Conservation (phyloP, 2,329 filamentous ascomycete species). For the Colletotrichum siamense region DNA sequence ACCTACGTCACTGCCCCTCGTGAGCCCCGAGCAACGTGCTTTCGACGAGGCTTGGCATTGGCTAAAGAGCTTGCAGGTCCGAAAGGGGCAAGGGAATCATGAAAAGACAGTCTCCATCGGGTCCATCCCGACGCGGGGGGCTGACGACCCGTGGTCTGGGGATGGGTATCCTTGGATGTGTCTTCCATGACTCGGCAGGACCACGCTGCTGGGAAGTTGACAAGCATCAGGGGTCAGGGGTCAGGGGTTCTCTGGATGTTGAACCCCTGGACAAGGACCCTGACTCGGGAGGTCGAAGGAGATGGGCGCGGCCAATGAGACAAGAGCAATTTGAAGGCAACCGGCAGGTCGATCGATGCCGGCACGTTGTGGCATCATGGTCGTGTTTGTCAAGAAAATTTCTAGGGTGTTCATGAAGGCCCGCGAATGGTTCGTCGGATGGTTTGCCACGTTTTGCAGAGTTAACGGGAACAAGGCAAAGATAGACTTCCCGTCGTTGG, state of each 20-base stretch:
- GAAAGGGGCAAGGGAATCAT: background rate
- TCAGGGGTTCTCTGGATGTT: background rate
- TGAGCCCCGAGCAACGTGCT: background rate
- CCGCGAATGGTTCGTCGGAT: background rate
- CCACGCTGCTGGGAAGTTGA: background rate
- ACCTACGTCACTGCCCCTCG: background rate
- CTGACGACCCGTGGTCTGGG: background rate
- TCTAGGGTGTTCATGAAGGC: background rate
- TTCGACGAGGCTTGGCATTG: background rate
- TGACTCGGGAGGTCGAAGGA: background rate
- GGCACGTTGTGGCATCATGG: background rate
- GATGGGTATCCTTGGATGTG: background rate
- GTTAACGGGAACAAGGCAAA: background rate
- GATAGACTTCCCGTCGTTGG: background rate
- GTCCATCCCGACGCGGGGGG: background rate
- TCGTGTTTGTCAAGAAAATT: background rate
- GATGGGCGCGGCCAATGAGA: background rate
- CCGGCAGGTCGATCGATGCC: background rate
- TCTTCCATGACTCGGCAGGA: background rate
- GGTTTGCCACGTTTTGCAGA: background rate
- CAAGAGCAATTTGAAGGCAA: background rate
- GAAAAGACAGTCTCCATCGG: background rate
- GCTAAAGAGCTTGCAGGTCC: background rate
- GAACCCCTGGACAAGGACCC: background rate
- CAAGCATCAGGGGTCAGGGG: background rate